Percentiles rank a stretch among this genome's conserved stretches.
phyloP scores from a whole-genome alignment of 768 basidiomycete species.

The Paxillus rubicundulus region DNA sequence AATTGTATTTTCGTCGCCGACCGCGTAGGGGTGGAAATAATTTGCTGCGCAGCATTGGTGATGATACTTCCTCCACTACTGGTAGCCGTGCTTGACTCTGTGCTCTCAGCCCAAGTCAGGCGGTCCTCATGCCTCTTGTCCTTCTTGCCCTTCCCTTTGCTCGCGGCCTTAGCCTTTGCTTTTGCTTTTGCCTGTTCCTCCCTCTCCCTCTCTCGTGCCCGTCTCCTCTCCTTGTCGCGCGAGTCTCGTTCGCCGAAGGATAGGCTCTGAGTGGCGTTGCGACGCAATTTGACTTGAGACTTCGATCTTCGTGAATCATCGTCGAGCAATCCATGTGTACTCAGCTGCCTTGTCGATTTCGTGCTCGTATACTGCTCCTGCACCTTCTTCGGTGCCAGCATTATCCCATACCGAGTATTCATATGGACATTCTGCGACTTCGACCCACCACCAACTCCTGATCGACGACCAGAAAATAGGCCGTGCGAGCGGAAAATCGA shows the following conservation, averaged over 20 bases:
- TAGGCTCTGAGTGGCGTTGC: slow-evolving; percentile 15
- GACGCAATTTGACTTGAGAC: slow-evolving; percentile 18
- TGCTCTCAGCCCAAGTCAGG: slow-evolving; percentile 29
- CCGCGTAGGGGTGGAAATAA: slow-evolving; percentile 6
- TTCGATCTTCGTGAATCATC: slow-evolving; percentile 32
- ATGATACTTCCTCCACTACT: slow-evolving; percentile 30
- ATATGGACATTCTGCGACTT: slow-evolving; percentile 19
- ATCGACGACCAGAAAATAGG: slow-evolving; percentile 18
- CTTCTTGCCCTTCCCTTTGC: slow-evolving; percentile 31
- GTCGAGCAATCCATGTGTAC: slow-evolving; percentile 64
- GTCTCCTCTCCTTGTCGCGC: slow-evolving; percentile 24
- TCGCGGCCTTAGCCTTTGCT: slow-evolving; percentile 15
- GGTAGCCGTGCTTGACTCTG: slow-evolving; percentile 30
- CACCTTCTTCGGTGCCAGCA: slow-evolving; percentile 72
- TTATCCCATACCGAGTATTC: slow-evolving; percentile 40
- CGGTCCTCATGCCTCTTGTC: slow-evolving; percentile 31
- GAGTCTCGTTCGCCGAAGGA: slow-evolving; percentile 18
- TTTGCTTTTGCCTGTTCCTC: slow-evolving; percentile 18
- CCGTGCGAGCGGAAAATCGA: slow-evolving; percentile 69
- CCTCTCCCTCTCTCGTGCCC: slow-evolving; percentile 12
- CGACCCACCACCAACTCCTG: slow-evolving; percentile 7
- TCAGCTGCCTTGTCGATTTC: slow-evolving; percentile 64
- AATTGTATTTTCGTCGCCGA: slow-evolving; percentile 15
- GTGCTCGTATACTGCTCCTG: slow-evolving; percentile 79
- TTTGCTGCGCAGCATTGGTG: slow-evolving; percentile 5